Evolutionary conservation across 2,329 filamentous ascomycete genomes (phyloP).

Genomic region (Aspergillus ibericus): DNA sequence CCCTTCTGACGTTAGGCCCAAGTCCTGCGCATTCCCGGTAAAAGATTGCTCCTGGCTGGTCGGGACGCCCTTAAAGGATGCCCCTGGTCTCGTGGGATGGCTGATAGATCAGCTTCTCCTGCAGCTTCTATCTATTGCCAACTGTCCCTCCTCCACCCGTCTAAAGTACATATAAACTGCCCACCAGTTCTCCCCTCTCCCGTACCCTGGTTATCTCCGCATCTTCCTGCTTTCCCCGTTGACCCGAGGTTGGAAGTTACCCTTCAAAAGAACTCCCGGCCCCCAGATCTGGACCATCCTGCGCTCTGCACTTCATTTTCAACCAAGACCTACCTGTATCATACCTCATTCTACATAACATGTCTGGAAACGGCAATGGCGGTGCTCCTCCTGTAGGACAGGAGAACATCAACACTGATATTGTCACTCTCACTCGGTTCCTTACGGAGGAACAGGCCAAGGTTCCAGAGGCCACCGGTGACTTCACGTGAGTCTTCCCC

Average conservation of each 20-base stretch:
- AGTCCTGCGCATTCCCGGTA: constrained; percentile 2
- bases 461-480: constrained; percentile 90
- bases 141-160: neutral
- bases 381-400: constrained; percentile 55
- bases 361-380: constrained; percentile 44
- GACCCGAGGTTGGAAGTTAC: constrained; percentile 29
- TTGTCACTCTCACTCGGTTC: constrained; percentile 92
- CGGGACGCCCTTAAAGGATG: constrained; percentile 6
- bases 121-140: constrained; percentile 4
- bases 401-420: constrained; percentile 92
- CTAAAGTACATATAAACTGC: constrained; percentile 1
- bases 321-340: constrained; percentile 3
- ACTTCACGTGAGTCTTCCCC: constrained; percentile 77
- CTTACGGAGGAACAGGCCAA: constrained; percentile 94
- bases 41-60: constrained; percentile 17
- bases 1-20: constrained; percentile 11
- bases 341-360: constrained; percentile 18
- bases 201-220: neutral
- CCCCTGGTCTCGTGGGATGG: neutral
- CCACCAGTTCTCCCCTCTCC: neutral
- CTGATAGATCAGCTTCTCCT: constrained; percentile 8
- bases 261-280: constrained; percentile 6
- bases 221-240: constrained; percentile 28
- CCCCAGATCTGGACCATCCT: constrained; percentile 7
- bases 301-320: neutral